phyloP scores from a whole-genome alignment of 345 rosid genomes.

The Salix udensis region DNA sequence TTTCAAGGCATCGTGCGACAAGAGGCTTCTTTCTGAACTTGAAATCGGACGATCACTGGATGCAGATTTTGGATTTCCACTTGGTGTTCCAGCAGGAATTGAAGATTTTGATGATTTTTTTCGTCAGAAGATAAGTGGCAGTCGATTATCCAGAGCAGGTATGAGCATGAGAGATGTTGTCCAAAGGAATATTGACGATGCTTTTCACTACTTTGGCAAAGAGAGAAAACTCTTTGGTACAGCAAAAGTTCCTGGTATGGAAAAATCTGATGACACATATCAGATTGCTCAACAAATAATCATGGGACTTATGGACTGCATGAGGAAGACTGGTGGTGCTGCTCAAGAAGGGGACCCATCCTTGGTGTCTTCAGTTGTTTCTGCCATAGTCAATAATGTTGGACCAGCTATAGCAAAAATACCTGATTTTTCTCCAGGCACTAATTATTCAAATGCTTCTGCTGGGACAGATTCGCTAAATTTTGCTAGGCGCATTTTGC shows the following conservation, averaged over 20 bases:
- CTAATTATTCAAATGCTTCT: slow-evolving; percentile 45
- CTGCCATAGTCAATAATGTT: slow-evolving; percentile 73
- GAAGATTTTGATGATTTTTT: slow-evolving; percentile 83
- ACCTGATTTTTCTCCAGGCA: slow-evolving; percentile 59
- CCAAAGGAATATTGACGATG: slow-evolving; percentile 67
- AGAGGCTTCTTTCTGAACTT: slow-evolving; percentile 83
- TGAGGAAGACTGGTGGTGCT: slow-evolving; percentile 92
- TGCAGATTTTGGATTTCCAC: slow-evolving; percentile 69
- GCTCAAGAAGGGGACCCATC: slow-evolving; percentile 98
- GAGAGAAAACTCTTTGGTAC: slow-evolving; percentile 60
- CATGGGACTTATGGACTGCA: slow-evolving; percentile 67
- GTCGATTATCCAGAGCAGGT: slow-evolving; percentile 71
- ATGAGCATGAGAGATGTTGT: slow-evolving; percentile 76
- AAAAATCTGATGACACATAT: slow-evolving; percentile 68
- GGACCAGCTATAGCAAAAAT: slow-evolving; percentile 62
- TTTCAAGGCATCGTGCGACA: slow-evolving; percentile 64
- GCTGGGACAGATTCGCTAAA: slow-evolving; percentile 43
- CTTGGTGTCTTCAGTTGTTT: slow-evolving; percentile 85
- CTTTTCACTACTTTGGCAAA: slow-evolving; percentile 47
- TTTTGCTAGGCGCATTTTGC: slow-evolving; percentile 66
- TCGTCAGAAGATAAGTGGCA: slow-evolving; percentile 67
- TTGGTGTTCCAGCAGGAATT: slow-evolving; percentile 79
- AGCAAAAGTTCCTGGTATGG: slow-evolving; percentile 44
- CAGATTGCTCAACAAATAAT: slow-evolving; percentile 82
- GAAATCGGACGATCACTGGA: slow-evolving; percentile 68